Conservation (phyloP, 495 filamentous ascomycete genomes). For the Lophiostoma macrostomum region DNA sequence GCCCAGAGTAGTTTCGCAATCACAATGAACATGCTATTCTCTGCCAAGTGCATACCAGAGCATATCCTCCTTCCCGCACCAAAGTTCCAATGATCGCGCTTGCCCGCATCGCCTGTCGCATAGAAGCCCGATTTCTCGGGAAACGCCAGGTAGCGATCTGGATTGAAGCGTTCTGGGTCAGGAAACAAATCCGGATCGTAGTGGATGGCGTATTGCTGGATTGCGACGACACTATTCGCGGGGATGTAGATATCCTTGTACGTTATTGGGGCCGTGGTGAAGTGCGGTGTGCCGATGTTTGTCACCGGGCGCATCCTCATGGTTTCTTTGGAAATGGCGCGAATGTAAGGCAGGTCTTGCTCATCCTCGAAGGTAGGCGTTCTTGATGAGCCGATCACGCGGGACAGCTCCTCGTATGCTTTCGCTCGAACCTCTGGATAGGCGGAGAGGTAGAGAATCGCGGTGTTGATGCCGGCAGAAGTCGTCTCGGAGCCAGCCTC, state of each 20-base stretch:
- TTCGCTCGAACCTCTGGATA: slow-evolving; percentile 7
- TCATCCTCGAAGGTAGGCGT: slow-evolving; percentile 30
- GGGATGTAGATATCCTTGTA: slow-evolving; percentile 32
- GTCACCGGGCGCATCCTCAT: slow-evolving; percentile 30
- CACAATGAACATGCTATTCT: slow-evolving; percentile 34
- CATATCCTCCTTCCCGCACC: slow-evolving; percentile 33
- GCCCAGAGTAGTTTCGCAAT: slow-evolving; percentile 34
- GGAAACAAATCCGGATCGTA: slow-evolving; percentile 23
- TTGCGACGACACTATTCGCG: slow-evolving; percentile 19
- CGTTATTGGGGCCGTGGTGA: slow-evolving; percentile 25
- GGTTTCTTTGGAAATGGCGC: slow-evolving; percentile 32
- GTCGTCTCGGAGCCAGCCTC: slow-evolving; percentile 35
- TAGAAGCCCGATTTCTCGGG: slow-evolving; percentile 23
- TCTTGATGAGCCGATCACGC: slow-evolving; percentile 7
- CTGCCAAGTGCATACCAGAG: slow-evolving; percentile 30
- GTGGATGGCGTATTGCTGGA: slow-evolving; percentile 28
- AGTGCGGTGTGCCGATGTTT: slow-evolving; percentile 30
- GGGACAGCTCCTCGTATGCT: slow-evolving; percentile 16
- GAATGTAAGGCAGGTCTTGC: slow-evolving; percentile 16
- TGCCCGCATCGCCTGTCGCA: slow-evolving; percentile 22
- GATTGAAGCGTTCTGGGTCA: slow-evolving; percentile 17
- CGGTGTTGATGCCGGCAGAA: slow-evolving; percentile 28
- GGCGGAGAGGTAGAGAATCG: slow-evolving; percentile 23
- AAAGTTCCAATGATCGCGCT: slow-evolving; percentile 34
- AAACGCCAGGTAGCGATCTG: slow-evolving; percentile 19